Percentiles rank a stretch among this genome's conserved stretches.
Evolutionary conservation across 1,284 basidiomycete genomes (phyloP).

Genomic region (Ceratobasidium sp.): DNA sequence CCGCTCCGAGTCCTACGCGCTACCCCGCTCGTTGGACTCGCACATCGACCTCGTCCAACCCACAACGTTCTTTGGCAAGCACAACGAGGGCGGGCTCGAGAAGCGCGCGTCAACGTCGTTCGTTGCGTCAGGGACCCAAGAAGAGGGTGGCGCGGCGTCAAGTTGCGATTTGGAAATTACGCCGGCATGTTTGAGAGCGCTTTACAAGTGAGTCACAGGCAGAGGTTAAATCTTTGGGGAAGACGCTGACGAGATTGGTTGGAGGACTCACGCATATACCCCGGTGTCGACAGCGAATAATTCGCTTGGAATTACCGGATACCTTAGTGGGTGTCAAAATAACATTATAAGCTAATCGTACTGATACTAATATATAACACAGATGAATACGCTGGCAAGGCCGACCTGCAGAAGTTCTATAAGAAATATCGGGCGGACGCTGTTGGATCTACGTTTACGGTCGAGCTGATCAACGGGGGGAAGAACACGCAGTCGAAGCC

Average conservation of each 20-base stretch:
- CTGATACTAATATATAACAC: neutral
- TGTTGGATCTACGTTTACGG: conserved; percentile 61
- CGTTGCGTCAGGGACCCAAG: conserved; percentile 49
- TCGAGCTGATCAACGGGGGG: conserved; percentile 69
- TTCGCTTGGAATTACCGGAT: conserved; percentile 69
- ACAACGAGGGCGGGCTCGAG: conserved; percentile 49
- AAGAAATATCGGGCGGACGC: conserved; percentile 62
- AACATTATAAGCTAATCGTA: neutral
- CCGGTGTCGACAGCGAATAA: conserved; percentile 62
- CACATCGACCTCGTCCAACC: conserved; percentile 68
- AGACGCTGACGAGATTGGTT: too few relatives aligned
- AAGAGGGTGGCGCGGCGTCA: conserved; percentile 51
- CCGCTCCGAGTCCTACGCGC: conserved; percentile 67
- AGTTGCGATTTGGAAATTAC: conserved; percentile 65
- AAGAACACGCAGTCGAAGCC: conserved; percentile 66
- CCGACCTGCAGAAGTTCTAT: conserved; percentile 69
- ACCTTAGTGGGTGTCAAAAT: conserved; percentile 58
- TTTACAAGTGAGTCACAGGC: conserved; percentile 61
- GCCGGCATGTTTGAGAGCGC: conserved; percentile 65
- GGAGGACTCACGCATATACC: conserved; percentile 60
- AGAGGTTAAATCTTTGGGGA: neutral
- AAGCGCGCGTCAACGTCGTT: conserved; percentile 57
- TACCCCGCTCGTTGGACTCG: too few relatives aligned
- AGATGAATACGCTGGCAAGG: conserved; percentile 61
- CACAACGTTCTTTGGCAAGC: conserved; percentile 66